Evolutionary conservation across 345 rosid species (phyloP).

Genomic region (Populus tremula): DNA sequence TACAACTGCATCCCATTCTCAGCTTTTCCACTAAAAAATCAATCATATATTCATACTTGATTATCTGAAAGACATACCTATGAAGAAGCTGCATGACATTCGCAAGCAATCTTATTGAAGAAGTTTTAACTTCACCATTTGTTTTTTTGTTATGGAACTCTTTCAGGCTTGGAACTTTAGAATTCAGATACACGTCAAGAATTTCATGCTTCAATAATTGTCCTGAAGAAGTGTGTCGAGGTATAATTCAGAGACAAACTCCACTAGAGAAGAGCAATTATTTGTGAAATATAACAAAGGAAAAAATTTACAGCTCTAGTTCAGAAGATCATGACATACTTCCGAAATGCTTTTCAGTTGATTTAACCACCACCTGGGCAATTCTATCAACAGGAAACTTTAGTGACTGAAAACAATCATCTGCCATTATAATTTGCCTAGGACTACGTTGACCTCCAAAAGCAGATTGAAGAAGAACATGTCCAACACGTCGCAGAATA

Average conservation of each 20-base stretch:
- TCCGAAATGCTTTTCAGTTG: constrained; percentile 86
- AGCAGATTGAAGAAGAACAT: constrained; percentile 84
- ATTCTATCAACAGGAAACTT: constrained; percentile 69
- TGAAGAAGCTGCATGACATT: constrained; percentile 64
- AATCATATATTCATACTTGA: neutral
- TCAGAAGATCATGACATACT: constrained; percentile 50
- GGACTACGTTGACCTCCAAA: constrained; percentile 76
- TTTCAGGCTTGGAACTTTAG: constrained; percentile 86
- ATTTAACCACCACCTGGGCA: constrained; percentile 63
- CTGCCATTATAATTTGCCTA: constrained; percentile 80
- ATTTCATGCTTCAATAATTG: constrained; percentile 80
- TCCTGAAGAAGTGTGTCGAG: constrained; percentile 39
- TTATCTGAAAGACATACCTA: constrained; percentile 43
- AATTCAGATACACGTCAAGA: constrained; percentile 49
- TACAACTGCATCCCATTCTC: neutral
- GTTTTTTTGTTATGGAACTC: constrained; percentile 47
- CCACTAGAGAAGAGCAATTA: neutral
- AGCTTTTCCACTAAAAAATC: neutral
- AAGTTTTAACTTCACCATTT: constrained; percentile 45
- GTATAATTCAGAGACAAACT: constrained; percentile 7
- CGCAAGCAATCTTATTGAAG: constrained; percentile 56
- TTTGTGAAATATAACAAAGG: neutral
- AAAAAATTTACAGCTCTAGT: neutral
- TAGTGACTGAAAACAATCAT: constrained; percentile 77
- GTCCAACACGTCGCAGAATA: constrained; percentile 75